phyloP scores from a whole-genome alignment of 352 stramenopile genomes.

The Phytopythium helicoides region DNA sequence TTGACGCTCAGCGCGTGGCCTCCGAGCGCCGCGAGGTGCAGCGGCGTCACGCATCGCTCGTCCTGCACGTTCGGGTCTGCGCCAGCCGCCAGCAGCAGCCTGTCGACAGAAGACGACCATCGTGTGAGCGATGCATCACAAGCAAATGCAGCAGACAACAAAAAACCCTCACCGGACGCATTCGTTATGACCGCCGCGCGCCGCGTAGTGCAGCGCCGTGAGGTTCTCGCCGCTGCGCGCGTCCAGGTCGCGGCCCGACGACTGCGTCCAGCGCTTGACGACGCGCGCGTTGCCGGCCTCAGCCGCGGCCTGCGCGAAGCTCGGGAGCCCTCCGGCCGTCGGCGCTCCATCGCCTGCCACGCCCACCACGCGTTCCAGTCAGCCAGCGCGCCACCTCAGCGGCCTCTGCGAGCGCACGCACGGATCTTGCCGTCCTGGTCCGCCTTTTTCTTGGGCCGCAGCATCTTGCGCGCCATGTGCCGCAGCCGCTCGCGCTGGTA shows the following conservation, averaged over 20 bases:
- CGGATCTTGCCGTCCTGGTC: slow-evolving; percentile 38
- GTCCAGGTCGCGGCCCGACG: slow-evolving; percentile 62
- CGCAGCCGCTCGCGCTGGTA: slow-evolving; percentile 81
- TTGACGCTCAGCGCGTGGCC: slow-evolving; percentile 81
- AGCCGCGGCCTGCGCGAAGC: slow-evolving; percentile 62
- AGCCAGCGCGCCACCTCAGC: too few species aligned
- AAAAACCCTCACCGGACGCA: slow-evolving; percentile 46
- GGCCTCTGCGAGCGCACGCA: slow-evolving; percentile 17
- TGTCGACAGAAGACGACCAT: slow-evolving; percentile 3
- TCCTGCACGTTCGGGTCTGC: slow-evolving; percentile 73
- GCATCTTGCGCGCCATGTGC: slow-evolving; percentile 74
- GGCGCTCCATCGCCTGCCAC: slow-evolving; percentile 22
- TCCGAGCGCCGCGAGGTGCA: slow-evolving; percentile 69
- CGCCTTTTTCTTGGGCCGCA: slow-evolving; percentile 56
- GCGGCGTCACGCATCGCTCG: slow-evolving; percentile 67
- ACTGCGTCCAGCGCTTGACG: slow-evolving; percentile 80
- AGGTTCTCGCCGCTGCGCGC: slow-evolving; percentile 72
- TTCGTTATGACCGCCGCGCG: slow-evolving; percentile 76
- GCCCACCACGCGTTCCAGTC: too few species aligned
- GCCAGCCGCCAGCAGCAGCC: slow-evolving; percentile 51
- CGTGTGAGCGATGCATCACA: not conserved
- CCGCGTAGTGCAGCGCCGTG: slow-evolving; percentile 75
- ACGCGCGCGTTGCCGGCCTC: slow-evolving; percentile 75
- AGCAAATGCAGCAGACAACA: not conserved
- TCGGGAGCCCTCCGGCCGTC: slow-evolving; percentile 40